Evolutionary conservation across 495 filamentous ascomycete species (phyloP).

Genomic region (Penicillium pancosmium): DNA sequence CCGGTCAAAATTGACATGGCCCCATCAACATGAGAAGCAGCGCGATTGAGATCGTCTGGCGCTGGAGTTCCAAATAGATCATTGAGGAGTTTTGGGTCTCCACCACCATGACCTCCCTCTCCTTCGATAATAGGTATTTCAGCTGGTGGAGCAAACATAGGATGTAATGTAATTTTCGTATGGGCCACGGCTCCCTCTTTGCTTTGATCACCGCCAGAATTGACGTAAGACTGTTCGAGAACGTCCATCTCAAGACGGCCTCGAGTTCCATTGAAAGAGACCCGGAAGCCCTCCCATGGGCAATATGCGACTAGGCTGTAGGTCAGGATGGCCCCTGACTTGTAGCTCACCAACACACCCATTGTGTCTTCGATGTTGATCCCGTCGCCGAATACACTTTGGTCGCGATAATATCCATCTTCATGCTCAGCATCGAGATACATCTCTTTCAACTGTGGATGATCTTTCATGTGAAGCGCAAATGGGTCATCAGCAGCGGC

Average conservation of each 20-base stretch:
- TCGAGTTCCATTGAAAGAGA: constrained; percentile 35
- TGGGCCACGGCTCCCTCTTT: constrained; percentile 40
- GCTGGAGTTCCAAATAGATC: constrained; percentile 32
- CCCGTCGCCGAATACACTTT: constrained; percentile 61
- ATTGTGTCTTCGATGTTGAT: constrained; percentile 64
- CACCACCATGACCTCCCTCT: constrained; percentile 36
- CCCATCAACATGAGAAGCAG: constrained; percentile 53
- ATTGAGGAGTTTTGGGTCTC: constrained; percentile 33
- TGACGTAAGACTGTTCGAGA: constrained; percentile 38
- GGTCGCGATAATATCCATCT: constrained; percentile 59
- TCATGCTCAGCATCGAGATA: constrained; percentile 62
- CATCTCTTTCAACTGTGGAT: constrained; percentile 53
- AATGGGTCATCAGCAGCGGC: constrained; percentile 40
- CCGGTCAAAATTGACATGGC: constrained; percentile 59
- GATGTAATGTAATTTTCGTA: constrained; percentile 48
- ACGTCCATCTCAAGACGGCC: constrained; percentile 38
- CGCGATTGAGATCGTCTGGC: constrained; percentile 26
- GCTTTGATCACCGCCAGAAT: constrained; percentile 35
- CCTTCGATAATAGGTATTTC: constrained; percentile 29
- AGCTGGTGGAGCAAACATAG: constrained; percentile 33
- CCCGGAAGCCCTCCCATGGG: constrained; percentile 40
- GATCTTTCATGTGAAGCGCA: constrained; percentile 51
- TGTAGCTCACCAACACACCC: constrained; percentile 59
- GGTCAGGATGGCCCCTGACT: constrained; percentile 33
- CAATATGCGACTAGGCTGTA: constrained; percentile 37